Evolutionary conservation across 2,329 filamentous ascomycete genomes (phyloP).

Genomic region (Trichoderma koningii): DNA sequence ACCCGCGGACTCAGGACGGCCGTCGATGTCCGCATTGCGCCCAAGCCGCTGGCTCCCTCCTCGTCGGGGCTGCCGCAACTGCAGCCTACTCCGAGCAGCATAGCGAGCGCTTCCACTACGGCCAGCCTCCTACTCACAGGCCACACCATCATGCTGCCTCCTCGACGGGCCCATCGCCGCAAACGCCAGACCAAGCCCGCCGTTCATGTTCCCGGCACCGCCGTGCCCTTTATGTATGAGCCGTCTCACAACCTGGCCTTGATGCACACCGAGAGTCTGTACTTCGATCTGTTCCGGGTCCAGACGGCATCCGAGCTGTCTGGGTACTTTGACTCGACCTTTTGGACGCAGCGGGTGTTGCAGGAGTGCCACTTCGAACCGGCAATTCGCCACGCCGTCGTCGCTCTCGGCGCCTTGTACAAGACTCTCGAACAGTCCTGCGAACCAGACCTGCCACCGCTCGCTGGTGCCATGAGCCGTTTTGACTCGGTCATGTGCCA

Average conservation of each 20-base stretch:
- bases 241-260: slow-evolving; percentile 52
- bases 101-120: slow-evolving; percentile 29
- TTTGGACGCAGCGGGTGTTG: slow-evolving; percentile 65
- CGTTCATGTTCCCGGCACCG: background rate
- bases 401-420: slow-evolving; percentile 67
- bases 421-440: slow-evolving; percentile 64
- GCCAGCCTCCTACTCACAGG: slow-evolving; percentile 23
- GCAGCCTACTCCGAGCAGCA: background rate
- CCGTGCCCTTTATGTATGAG: slow-evolving; percentile 43
- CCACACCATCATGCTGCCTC: slow-evolving; percentile 36
- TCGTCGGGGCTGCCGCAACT: background rate
- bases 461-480: slow-evolving; percentile 28
- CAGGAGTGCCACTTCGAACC: slow-evolving; percentile 64
- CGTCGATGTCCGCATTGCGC: slow-evolving; percentile 53
- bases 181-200: slow-evolving; percentile 14
- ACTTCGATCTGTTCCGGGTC: slow-evolving; percentile 63
- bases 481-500: slow-evolving; percentile 49
- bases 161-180: slow-evolving; percentile 37
- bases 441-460: slow-evolving; percentile 47
- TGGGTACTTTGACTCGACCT: slow-evolving; percentile 66
- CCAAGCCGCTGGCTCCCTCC: slow-evolving; percentile 42
- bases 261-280: slow-evolving; percentile 55
- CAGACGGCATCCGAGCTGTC: slow-evolving; percentile 65
- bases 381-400: slow-evolving; percentile 64
- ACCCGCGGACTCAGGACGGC: slow-evolving; percentile 49